Conservation (phyloP, 1,284 basidiomycete species). For the Pascua sp. region DNA sequence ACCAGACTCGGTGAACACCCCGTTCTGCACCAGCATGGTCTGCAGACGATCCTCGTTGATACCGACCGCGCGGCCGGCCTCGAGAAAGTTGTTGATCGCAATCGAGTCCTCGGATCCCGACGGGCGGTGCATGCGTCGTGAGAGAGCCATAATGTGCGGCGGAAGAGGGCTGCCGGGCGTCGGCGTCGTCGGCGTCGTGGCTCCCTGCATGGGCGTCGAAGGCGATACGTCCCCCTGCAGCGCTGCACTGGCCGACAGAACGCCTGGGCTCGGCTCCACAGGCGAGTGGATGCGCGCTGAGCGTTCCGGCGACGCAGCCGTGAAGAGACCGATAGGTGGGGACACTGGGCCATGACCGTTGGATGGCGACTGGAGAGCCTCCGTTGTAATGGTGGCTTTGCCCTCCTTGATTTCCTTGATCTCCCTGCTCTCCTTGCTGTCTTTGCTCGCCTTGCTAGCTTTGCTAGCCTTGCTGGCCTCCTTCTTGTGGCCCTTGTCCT, state of each 20-base stretch:
- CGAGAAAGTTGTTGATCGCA: constrained; percentile 30
- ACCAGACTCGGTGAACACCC: constrained; percentile 11
- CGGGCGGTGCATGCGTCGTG: constrained; percentile 1
- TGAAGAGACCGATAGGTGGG: too few species aligned
- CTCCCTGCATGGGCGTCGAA: not conserved
- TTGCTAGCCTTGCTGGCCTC: too few species aligned
- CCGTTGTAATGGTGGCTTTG: too few species aligned
- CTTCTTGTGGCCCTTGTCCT: too few species aligned
- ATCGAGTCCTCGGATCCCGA: constrained; percentile 26
- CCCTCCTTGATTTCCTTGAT: too few species aligned
- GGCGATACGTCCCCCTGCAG: not conserved
- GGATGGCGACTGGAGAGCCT: too few species aligned
- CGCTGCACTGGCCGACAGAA: not conserved
- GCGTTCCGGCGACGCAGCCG: too few species aligned
- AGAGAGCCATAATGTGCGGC: constrained; percentile 4
- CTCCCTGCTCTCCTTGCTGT: too few species aligned
- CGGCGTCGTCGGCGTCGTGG: not conserved
- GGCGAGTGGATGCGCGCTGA: too few species aligned
- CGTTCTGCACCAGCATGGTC: constrained; percentile 33
- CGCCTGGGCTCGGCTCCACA: too few species aligned
- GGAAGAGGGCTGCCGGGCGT: not conserved
- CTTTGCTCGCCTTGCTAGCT: too few species aligned
- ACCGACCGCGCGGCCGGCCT: constrained; percentile 38
- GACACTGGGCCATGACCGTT: too few species aligned
- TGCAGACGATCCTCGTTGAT: constrained; percentile 34